Conservation (phyloP, 805 yeast genomes). For the Maudiozyma turicensis region DNA sequence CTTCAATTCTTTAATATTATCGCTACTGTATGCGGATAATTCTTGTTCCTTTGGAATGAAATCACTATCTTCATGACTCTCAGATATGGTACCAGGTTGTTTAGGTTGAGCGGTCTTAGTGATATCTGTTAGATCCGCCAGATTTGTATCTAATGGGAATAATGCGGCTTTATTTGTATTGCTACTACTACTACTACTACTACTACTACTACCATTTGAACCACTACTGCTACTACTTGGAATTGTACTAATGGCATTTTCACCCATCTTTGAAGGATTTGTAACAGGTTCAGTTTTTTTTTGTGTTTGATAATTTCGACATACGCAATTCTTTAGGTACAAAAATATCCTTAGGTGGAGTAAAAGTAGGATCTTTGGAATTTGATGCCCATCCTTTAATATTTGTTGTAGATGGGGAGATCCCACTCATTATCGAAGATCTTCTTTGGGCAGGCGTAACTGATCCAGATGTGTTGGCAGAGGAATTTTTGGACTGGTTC, state of each 20-base stretch:
- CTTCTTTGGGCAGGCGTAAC: not conserved
- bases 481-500: not conserved
- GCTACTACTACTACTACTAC: not conserved
- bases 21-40: not conserved
- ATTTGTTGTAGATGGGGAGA: not conserved
- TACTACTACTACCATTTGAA: not conserved
- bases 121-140: constrained; percentile 22
- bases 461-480: not conserved
- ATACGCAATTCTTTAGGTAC: not conserved
- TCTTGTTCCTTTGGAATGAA: not conserved
- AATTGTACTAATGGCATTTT: not conserved
- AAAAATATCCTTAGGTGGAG: not conserved
- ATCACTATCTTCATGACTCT: not conserved
- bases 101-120: constrained; percentile 8
- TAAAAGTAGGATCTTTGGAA: not conserved
- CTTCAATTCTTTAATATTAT: not conserved
- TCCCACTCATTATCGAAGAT: not conserved
- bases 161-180: constrained; percentile 1
- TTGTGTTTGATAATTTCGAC: not conserved
- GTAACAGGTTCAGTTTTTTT: not conserved
- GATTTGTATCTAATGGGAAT: constrained; percentile 22
- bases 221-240: not conserved
- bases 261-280: not conserved
- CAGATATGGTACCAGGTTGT: not conserved
- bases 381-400: not conserved